Conservation (phyloP, 2,329 filamentous ascomycete genomes). For the Herpotrichia juniperi region DNA sequence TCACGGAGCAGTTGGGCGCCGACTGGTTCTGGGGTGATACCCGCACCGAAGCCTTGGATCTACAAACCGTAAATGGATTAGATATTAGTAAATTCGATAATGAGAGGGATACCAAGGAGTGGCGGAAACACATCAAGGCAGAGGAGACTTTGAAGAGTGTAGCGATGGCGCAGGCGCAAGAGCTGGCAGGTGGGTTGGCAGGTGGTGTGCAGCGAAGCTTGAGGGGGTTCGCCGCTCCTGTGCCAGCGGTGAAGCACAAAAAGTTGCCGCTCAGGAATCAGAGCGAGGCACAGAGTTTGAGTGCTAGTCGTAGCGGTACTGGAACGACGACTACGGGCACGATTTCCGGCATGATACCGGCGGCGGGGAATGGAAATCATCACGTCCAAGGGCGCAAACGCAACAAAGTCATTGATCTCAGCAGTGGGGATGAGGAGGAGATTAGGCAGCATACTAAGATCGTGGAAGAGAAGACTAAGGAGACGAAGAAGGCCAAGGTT, state of each 20-base stretch:
- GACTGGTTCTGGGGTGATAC: constrained; percentile 65
- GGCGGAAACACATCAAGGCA: constrained; percentile 53
- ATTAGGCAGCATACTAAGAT: constrained; percentile 15
- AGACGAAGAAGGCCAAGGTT: not conserved
- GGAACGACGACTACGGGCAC: constrained; percentile 1
- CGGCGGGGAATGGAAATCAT: not conserved
- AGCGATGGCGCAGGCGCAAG: not conserved
- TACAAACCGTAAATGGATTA: constrained; percentile 61
- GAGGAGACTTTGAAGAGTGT: constrained; percentile 38
- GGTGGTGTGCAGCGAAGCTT: not conserved
- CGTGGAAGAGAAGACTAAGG: not conserved
- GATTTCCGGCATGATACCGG: not conserved
- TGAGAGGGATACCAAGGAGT: constrained; percentile 53
- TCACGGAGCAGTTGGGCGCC: constrained; percentile 45
- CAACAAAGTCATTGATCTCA: constrained; percentile 12
- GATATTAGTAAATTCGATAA: constrained; percentile 56
- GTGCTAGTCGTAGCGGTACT: constrained; percentile 2
- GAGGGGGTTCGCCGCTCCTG: not conserved
- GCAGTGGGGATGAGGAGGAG: constrained; percentile 22
- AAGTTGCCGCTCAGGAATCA: not conserved
- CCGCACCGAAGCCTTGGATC: constrained; percentile 61
- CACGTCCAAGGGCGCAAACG: constrained; percentile 16
- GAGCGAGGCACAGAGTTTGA: not conserved
- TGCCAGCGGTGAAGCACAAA: not conserved
- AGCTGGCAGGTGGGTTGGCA: too few species aligned